phyloP scores from a whole-genome alignment of 2,329 filamentous ascomycete genomes.

The Scopulariopsis brevicaulis region DNA sequence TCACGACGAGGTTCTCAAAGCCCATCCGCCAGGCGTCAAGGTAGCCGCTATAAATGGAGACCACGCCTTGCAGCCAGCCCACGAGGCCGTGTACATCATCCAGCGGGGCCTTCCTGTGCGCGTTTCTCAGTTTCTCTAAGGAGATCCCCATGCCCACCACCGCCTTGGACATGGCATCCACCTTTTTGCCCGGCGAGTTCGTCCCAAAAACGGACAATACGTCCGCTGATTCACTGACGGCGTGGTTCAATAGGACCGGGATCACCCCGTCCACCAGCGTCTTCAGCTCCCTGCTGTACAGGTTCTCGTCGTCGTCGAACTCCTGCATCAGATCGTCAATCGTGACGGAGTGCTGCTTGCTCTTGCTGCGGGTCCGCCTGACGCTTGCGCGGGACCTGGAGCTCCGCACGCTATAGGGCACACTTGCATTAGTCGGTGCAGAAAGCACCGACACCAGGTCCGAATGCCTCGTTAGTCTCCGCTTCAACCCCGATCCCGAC shows the following conservation, averaged over 20 bases:
- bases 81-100: slow-evolving; percentile 61
- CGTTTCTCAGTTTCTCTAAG: slow-evolving; percentile 69
- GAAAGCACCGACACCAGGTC: slow-evolving; percentile 92
- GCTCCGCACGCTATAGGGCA: slow-evolving; percentile 35
- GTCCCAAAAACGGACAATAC: slow-evolving; percentile 58
- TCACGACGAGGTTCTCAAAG: slow-evolving; percentile 90
- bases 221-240: slow-evolving; percentile 59
- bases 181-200: slow-evolving; percentile 36
- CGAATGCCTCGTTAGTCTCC: slow-evolving; percentile 79
- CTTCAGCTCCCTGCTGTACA: slow-evolving; percentile 83
- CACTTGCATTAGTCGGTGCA: slow-evolving; percentile 44
- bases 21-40: slow-evolving; percentile 82
- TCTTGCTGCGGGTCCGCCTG: slow-evolving; percentile 54
- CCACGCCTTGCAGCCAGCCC: slow-evolving; percentile 69
- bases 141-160: slow-evolving; percentile 91
- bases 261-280: slow-evolving; percentile 93
- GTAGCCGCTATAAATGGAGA: slow-evolving; percentile 75
- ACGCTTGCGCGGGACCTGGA: slow-evolving; percentile 63
- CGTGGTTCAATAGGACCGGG: slow-evolving; percentile 77
- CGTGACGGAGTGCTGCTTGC: slow-evolving; percentile 55
- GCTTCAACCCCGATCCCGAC: slow-evolving; percentile 39
- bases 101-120: slow-evolving; percentile 72
- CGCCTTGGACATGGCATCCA: slow-evolving; percentile 61
- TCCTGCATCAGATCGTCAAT: slow-evolving; percentile 68
- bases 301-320: slow-evolving; percentile 70